phyloP scores from a whole-genome alignment of 2,329 filamentous ascomycete genomes.

The Akanthomyces lecanii region DNA sequence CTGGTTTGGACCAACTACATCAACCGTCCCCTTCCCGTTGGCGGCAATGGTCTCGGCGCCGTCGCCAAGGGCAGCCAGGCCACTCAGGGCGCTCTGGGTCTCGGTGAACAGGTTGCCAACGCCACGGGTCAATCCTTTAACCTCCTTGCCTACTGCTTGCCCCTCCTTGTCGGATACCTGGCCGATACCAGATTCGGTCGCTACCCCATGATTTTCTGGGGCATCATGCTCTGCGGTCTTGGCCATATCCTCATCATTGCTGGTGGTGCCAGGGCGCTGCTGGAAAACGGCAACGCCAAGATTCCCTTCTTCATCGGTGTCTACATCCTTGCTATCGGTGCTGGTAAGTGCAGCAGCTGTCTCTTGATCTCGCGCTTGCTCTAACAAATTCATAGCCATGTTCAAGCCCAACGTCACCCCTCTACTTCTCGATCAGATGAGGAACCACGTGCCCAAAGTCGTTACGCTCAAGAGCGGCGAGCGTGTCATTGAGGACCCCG shows the following conservation, averaged over 20 bases:
- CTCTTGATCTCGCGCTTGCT: too few relatives aligned
- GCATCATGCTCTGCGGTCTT: conserved; percentile 62
- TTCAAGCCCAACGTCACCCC: conserved; percentile 73
- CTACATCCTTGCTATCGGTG: conserved; percentile 54
- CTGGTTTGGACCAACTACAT: conserved; percentile 51
- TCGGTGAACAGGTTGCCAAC: conserved; percentile 38
- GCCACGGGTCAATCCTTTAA: conserved; percentile 45
- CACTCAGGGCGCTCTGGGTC: conserved; percentile 55
- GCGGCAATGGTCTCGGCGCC: conserved; percentile 44
- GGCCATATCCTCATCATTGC: conserved; percentile 66
- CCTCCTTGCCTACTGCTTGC: conserved; percentile 54
- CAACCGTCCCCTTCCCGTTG: conserved; percentile 53
- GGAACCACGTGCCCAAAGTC: conserved; percentile 41
- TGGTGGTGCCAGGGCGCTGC: conserved; percentile 46
- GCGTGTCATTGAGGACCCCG: conserved; percentile 64
- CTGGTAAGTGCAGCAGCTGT: conserved; percentile 25
- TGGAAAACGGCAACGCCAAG: conserved; percentile 43
- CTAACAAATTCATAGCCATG: conserved; percentile 36
- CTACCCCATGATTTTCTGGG: conserved; percentile 67
- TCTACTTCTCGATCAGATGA: conserved; percentile 63
- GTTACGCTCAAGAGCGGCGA: conserved; percentile 48
- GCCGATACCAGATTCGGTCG: conserved; percentile 68
- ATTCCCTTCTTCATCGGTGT: conserved; percentile 59
- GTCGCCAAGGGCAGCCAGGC: conserved; percentile 36
- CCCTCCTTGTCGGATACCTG: conserved; percentile 51